Conservation (phyloP, 129 eudicot genomes). For the Flaveria linearis region DNA sequence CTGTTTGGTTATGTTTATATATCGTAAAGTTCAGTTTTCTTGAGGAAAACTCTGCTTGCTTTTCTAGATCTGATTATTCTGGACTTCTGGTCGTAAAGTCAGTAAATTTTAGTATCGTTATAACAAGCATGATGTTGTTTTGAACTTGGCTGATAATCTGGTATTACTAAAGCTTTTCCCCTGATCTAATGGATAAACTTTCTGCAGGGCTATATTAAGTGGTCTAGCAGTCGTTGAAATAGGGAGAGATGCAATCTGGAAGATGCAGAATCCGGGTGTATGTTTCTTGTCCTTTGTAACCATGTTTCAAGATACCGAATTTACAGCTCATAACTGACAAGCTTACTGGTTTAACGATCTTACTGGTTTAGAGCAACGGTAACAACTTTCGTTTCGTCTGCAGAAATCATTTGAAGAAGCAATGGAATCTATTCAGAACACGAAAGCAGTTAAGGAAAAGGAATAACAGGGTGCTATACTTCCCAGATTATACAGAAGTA, state of each 20-base stretch:
- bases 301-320: conserved; percentile 8
- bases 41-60: background rate
- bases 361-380: background rate
- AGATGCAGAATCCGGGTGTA: conserved; percentile 42
- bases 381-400: conserved; percentile 5
- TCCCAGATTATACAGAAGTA: background rate
- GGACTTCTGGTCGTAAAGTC: background rate
- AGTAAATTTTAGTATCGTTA: background rate
- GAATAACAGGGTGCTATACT: conserved; percentile 18
- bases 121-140: background rate
- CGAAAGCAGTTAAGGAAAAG: conserved; percentile 38
- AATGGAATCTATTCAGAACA: conserved; percentile 39
- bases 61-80: background rate
- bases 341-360: background rate
- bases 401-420: conserved; percentile 48
- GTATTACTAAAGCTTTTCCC: background rate
- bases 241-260: conserved; percentile 44
- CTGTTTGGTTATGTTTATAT: background rate
- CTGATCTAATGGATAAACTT: conserved; percentile 11
- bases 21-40: background rate
- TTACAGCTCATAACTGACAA: conserved; percentile 3
- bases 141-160: background rate
- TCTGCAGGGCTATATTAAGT: conserved; percentile 39
- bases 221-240: conserved; percentile 42
- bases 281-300: conserved; percentile 25